Conservation (phyloP, 1,284 basidiomycete species). For the Tausonia pullulans region DNA sequence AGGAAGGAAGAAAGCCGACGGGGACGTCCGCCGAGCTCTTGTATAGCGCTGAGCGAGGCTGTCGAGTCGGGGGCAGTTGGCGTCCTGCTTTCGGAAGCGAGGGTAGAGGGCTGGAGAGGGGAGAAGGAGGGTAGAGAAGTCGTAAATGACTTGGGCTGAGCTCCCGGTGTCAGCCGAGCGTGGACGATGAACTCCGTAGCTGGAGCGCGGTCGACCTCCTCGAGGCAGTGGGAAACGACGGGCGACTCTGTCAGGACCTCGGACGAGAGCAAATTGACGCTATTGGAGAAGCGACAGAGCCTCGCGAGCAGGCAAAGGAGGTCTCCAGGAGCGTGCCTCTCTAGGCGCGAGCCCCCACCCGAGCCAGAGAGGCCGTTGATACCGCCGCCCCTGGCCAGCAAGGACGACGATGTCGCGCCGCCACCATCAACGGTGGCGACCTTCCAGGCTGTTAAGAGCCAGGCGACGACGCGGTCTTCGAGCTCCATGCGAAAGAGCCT, state of each 20-base stretch:
- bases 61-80: constrained; percentile 1
- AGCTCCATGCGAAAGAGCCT: constrained; percentile 66
- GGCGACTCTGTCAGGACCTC: constrained; percentile 8
- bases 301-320: constrained; percentile 51
- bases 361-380: constrained; percentile 21
- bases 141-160: no score
- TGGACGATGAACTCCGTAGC: constrained; percentile 17
- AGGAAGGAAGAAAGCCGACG: constrained; percentile 47
- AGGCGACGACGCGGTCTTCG: constrained; percentile 69
- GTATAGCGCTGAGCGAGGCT: constrained; percentile 36
- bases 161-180: neutral
- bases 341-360: constrained; percentile 39
- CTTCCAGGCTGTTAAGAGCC: constrained; percentile 45
- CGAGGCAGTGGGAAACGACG: constrained; percentile 16
- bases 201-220: constrained; percentile 14
- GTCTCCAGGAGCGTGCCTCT: constrained; percentile 44
- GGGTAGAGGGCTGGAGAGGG: neutral
- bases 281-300: constrained; percentile 43
- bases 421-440: constrained; percentile 29
- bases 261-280: neutral
- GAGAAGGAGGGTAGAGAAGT: no score
- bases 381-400: no score
- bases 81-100: no score
- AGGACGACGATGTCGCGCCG: no score
- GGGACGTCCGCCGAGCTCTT: no score